Evolutionary conservation across 139 green algal genomes (phyloP).

Genomic region (Chlorella sp.): DNA sequence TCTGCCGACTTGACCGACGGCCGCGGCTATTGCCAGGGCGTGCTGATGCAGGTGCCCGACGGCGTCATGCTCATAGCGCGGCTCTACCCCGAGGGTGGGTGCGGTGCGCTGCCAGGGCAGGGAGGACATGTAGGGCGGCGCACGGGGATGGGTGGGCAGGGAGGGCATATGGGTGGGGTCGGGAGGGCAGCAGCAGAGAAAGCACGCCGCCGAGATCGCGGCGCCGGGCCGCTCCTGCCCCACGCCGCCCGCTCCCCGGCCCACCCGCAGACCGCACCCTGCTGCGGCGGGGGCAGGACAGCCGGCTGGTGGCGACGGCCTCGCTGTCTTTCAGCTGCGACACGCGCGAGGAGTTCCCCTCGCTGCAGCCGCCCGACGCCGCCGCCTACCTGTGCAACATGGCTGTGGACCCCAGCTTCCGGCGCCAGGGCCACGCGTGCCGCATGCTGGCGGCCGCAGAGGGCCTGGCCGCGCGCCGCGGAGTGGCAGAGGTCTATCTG

Average conservation of each 20-base stretch:
- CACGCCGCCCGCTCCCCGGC: no score
- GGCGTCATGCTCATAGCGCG: conserved; percentile 21
- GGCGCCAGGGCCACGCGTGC: conserved; percentile 32
- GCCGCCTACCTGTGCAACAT: conserved; percentile 48
- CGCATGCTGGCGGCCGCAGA: conserved; percentile 29
- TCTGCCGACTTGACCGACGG: neutral
- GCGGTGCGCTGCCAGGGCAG: no score
- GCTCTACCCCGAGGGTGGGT: neutral
- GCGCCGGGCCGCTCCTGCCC: neutral
- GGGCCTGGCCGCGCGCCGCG: neutral
- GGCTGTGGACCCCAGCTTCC: conserved; percentile 33
- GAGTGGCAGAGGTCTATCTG: conserved; percentile 11
- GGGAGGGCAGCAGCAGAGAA: neutral
- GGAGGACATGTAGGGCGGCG: neutral
- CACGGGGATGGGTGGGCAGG: neutral
- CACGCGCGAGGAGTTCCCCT: conserved; percentile 20
- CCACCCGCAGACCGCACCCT: neutral
- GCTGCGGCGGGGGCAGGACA: conserved; percentile 6
- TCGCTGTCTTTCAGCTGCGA: conserved; percentile 16
- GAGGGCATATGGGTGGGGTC: neutral
- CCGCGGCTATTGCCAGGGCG: conserved; percentile 14
- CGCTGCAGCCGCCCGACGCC: conserved; percentile 25
- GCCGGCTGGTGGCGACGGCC: conserved; percentile 10
- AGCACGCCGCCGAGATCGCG: neutral
- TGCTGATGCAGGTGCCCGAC: neutral